These are phyloP conservation scores for Ilex asprella DNA, from an alignment of 257 asterid genomes.

Conservation along the genomic window DNA sequence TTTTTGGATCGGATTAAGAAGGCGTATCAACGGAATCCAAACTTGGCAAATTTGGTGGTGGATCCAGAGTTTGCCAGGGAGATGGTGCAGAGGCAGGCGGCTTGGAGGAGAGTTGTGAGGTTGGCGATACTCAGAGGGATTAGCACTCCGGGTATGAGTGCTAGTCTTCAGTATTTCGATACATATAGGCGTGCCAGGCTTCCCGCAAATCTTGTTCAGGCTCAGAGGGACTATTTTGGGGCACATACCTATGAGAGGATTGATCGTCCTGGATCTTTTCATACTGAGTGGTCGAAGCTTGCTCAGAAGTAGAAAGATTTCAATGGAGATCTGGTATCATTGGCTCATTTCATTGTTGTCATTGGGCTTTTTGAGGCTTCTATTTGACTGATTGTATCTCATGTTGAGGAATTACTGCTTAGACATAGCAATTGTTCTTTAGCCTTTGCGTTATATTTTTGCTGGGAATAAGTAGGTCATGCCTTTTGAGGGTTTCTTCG, in stretches of 20 bases:
- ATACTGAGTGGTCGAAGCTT: constrained; percentile 95
- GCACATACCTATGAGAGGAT: constrained; percentile 90
- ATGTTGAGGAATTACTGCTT: constrained; percentile 32
- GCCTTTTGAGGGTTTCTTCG: too few relatives aligned
- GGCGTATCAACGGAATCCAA: constrained; percentile 76
- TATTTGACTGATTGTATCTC: constrained; percentile 30
- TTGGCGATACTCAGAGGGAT: constrained; percentile 62
- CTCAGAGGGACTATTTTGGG: constrained; percentile 92
- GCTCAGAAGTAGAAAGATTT: constrained; percentile 37
- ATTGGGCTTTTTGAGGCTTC: constrained; percentile 26
- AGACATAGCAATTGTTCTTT: constrained; percentile 6
- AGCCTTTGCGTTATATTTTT: too few relatives aligned
- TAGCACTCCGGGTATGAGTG: constrained; percentile 86
- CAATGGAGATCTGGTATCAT: constrained; percentile 15
- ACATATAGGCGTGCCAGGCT: constrained; percentile 77
- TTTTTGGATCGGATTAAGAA: constrained; percentile 90
- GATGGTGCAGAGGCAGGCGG: constrained; percentile 93
- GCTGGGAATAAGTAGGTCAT: too few relatives aligned
- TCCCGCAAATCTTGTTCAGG: constrained; percentile 94
- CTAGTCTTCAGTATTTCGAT: constrained; percentile 87
- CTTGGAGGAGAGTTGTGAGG: constrained; percentile 92
- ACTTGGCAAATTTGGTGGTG: constrained; percentile 66
- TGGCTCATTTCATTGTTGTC: constrained; percentile 20
- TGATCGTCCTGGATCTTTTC: constrained; percentile 61
- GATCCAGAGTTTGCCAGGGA: constrained; percentile 89